Base-by-base conservation (phyloP, 1,139 yeast genomes). In the Kodamaea ohmeri region DNA sequence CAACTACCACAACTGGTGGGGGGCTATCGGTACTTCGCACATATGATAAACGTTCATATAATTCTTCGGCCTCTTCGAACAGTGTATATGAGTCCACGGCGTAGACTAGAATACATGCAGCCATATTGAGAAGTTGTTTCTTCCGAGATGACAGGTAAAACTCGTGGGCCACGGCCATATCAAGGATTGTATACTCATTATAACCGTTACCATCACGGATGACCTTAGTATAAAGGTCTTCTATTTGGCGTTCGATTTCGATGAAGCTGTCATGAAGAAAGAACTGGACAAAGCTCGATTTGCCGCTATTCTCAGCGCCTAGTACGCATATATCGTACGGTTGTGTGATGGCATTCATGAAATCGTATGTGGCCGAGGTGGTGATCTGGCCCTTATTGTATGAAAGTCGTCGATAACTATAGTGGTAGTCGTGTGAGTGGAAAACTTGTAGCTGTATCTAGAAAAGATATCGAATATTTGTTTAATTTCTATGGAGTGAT, bases 1-100 rank as follows among this genome's bases (percentile, higher is more conserved):
- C 73, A 9, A 60, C 63, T 12, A 68, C 44, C 2, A 57, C 56
- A 4, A 62, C 44, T 0, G 69, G 67, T 3, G 69, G 68, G 20
- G 36, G 13, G 12, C 25, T 34, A 1, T 40, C 39, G 15, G 7
- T 32, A 7, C 36, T 34, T 28, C 55, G 46, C 2, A 43, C 46
- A 1, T 43, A 47, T 19, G 32, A 26, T 2, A 63, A 40, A 12
- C 58, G 44, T 4, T 60, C 57, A 28, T 47, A 51, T 18, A 53
- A 37, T 19, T 66, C 69, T 29, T 61, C 61, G 4, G 65, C 36
- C 2, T 50, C 56, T 12, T 52, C 49, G 35, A 65, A 66, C 2
- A 69, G 58, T 4, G 49, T 52, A 8, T 49, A 41, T 40, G 56
- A 52, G 27, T 48, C 53, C 3, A 67, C 53, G 20, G 70, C 47